Percentiles rank a stretch among this genome's conserved stretches.
These are phyloP conservation scores for Zymoseptoria tritici DNA, from an alignment of 2,329 filamentous ascomycete species.

Conservation along the genomic window DNA sequence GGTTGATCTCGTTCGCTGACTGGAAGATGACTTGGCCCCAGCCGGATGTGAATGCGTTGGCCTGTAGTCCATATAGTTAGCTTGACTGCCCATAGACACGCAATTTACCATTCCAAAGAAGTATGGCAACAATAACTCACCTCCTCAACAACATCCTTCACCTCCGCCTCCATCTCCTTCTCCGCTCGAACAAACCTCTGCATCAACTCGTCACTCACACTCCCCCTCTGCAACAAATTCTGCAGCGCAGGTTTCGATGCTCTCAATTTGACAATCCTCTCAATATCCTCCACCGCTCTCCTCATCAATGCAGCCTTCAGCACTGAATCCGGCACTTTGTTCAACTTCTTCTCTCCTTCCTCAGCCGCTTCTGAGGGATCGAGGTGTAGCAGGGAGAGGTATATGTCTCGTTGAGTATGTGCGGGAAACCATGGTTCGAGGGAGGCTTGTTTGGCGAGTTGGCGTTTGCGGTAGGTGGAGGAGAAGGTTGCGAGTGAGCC, in stretches of 20 bases:
- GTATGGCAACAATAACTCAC: no score
- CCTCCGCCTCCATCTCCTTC: slow-evolving; percentile 94
- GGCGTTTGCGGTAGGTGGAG: slow-evolving; percentile 84
- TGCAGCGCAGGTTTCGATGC: slow-evolving; percentile 82
- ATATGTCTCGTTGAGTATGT: slow-evolving; percentile 88
- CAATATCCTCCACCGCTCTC: slow-evolving; percentile 86
- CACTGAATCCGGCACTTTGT: slow-evolving; percentile 71
- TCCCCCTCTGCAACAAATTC: slow-evolving; percentile 76
- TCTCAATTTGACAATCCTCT: slow-evolving; percentile 80
- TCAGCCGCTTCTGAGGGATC: slow-evolving; percentile 40
- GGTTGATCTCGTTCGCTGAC: slow-evolving; percentile 89
- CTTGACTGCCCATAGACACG: neutral
- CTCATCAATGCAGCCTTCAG: slow-evolving; percentile 81
- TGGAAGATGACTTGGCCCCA: slow-evolving; percentile 98
- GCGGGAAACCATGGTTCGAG: slow-evolving; percentile 91
- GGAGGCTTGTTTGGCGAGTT: slow-evolving; percentile 69
- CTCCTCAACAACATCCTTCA: slow-evolving; percentile 89
- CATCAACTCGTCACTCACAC: slow-evolving; percentile 93
- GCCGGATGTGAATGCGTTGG: slow-evolving; percentile 77
- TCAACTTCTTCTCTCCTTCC: slow-evolving; percentile 56
- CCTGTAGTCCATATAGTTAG: slow-evolving; percentile 45
- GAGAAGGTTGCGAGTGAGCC: slow-evolving; percentile 90
- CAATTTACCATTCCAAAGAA: no score
- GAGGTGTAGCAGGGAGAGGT: slow-evolving; percentile 83
- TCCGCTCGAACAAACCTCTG: slow-evolving; percentile 86